These are phyloP conservation scores for Neurospora pannonica DNA, from an alignment of 495 filamentous ascomycete species.

Conservation along the genomic window DNA sequence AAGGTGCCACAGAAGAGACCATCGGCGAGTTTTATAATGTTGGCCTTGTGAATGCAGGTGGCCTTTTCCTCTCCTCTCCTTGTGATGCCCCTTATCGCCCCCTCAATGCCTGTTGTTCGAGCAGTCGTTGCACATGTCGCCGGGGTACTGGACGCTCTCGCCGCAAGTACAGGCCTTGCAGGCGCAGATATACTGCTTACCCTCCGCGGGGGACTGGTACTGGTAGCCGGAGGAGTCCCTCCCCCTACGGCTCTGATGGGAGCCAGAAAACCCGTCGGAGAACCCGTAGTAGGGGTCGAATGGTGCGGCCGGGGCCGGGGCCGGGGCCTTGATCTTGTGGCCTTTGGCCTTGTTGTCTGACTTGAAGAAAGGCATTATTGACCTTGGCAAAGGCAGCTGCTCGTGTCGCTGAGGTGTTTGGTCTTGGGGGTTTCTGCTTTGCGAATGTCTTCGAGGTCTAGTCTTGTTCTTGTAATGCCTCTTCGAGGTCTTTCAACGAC, in stretches of 20 bases:
- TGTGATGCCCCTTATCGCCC: neutral
- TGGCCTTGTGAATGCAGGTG: constrained; percentile 98
- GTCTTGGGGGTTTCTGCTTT: neutral
- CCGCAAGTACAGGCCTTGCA: constrained; percentile 1
- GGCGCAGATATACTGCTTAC: neutral
- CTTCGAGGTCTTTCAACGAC: neutral
- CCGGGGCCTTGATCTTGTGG: neutral
- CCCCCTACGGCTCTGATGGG: neutral
- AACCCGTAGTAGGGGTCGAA: neutral
- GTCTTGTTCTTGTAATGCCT: neutral
- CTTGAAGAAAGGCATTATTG: neutral
- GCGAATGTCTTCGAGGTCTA: neutral
- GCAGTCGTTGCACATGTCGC: constrained; percentile 2
- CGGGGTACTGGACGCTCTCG: neutral
- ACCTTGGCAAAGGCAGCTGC: neutral
- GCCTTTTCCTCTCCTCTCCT: constrained; percentile 49
- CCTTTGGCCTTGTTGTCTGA: neutral
- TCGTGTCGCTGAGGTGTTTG: neutral
- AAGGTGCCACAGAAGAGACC: constrained; percentile 97
- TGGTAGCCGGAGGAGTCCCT: neutral
- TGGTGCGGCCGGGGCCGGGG: neutral
- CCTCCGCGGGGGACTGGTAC: neutral
- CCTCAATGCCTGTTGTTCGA: neutral
- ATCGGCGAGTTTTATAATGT: constrained; percentile 99
- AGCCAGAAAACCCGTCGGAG: neutral